Percentiles rank a stretch among this genome's conserved stretches.
Evolutionary conservation across 352 stramenopile species (phyloP).

Genomic region (Globisporangium abappressorium): DNA sequence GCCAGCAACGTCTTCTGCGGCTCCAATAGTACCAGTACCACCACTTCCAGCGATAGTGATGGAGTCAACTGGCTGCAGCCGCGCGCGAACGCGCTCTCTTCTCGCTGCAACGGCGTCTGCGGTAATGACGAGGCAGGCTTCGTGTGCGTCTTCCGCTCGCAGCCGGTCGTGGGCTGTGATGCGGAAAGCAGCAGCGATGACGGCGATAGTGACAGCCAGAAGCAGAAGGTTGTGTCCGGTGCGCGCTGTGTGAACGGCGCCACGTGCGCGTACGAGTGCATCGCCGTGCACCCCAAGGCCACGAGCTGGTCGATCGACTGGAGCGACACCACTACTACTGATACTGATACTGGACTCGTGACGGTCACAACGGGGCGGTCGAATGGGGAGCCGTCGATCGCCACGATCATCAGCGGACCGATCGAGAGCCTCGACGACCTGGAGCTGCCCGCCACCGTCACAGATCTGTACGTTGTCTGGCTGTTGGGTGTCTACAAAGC

Average conservation of each 20-base stretch:
- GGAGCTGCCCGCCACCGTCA: slow-evolving; percentile 8
- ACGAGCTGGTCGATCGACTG: slow-evolving; percentile 8
- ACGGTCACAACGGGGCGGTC: not conserved
- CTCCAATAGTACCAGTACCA: not conserved
- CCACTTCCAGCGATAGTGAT: not conserved
- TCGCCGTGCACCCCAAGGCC: not conserved
- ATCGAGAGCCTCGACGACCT: slow-evolving; percentile 11
- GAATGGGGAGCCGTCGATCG: not conserved
- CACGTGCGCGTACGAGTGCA: slow-evolving; percentile 13
- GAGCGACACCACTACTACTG: not conserved
- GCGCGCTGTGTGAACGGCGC: slow-evolving; percentile 9
- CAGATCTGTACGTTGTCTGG: slow-evolving; percentile 7
- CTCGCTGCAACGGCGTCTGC: slow-evolving; percentile 8
- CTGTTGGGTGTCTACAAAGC: not conserved
- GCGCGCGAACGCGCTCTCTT: slow-evolving; percentile 5
- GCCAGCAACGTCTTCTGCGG: not conserved
- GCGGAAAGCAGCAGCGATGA: not conserved
- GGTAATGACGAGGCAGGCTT: not conserved
- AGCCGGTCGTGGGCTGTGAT: not conserved
- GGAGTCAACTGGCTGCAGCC: slow-evolving; percentile 2
- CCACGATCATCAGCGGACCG: not conserved
- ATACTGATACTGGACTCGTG: not conserved
- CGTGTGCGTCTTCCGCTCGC: slow-evolving; percentile 11
- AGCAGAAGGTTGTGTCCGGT: not conserved
- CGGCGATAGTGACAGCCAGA: not conserved